Conservation (phyloP, 176 grass and related monocot genomes). For the Secale cereale region DNA sequence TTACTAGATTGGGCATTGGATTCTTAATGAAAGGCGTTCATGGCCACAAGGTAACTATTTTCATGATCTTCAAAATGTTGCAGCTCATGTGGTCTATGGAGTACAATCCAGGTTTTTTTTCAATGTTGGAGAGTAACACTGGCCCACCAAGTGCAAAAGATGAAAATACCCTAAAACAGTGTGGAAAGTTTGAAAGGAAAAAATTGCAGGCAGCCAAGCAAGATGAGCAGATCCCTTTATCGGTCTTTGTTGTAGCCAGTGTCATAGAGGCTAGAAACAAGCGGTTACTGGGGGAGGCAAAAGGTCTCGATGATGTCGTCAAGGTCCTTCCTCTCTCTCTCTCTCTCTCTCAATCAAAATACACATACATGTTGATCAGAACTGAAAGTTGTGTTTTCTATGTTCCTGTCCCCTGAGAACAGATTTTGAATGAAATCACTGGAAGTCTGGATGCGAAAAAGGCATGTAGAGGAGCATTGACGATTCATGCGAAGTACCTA, state of each 20-base stretch:
- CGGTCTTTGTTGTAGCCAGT: conserved; percentile 88
- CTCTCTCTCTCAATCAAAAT: not conserved
- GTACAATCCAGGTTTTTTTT: conserved; percentile 87
- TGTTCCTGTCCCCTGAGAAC: conserved; percentile 14
- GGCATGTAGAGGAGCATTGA: conserved; percentile 77
- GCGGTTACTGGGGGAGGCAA: conserved; percentile 64
- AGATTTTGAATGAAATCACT: conserved; percentile 96
- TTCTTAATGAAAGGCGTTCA: not conserved
- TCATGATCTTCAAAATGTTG: conserved; percentile 38
- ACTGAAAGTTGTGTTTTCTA: conserved; percentile 31
- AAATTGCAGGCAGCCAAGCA: conserved; percentile 45
- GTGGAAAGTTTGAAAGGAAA: conserved; percentile 78
- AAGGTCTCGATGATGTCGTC: conserved; percentile 94
- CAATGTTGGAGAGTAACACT: conserved; percentile 52
- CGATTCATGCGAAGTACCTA: conserved; percentile 84
- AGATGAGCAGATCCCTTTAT: conserved; percentile 52
- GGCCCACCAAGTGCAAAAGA: conserved; percentile 23
- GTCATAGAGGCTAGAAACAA: conserved; percentile 81
- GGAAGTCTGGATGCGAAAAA: conserved; percentile 91
- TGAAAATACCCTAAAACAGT: conserved; percentile 58
- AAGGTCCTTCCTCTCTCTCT: conserved; percentile 46
- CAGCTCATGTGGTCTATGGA: conserved; percentile 99
- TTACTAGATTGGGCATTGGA: not conserved
- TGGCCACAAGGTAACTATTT: conserved; percentile 9
- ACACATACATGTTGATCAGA: not conserved